These are phyloP conservation scores for Tetrahymena thermophila DNA, from an alignment of 73 alveolate species.

Conservation along the genomic window DNA sequence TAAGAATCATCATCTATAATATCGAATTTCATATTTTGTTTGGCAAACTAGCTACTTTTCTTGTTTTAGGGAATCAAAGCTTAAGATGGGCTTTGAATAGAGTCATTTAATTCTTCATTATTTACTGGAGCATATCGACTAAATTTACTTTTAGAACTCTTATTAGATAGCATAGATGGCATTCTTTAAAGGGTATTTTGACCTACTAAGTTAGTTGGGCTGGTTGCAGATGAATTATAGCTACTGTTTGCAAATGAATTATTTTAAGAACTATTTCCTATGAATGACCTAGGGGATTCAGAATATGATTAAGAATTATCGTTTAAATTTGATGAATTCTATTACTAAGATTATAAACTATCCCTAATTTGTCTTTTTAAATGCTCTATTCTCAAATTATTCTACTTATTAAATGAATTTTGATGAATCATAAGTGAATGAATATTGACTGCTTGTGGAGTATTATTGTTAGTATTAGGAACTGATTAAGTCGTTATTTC, in stretches of 20 bases:
- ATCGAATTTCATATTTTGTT: not conserved
- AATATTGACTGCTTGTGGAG: not conserved
- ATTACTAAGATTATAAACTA: not conserved
- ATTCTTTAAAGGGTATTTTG: not conserved
- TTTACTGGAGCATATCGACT: not conserved
- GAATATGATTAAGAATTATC: not conserved
- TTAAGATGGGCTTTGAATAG: not conserved
- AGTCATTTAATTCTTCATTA: not conserved
- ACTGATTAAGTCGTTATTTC: not conserved
- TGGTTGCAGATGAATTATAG: not conserved
- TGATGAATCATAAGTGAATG: not conserved
- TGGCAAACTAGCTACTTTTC: not conserved
- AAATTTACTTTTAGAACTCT: not conserved
- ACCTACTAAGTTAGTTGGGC: not conserved
- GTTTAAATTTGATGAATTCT: not conserved
- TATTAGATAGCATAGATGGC: not conserved
- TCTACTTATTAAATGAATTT: not conserved
- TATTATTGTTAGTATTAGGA: not conserved
- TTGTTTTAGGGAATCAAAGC: not conserved
- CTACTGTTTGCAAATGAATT: not conserved
- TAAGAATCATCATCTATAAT: not conserved
- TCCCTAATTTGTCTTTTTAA: not conserved
- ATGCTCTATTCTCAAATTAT: not conserved
- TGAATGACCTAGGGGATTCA: not conserved
- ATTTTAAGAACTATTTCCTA: not conserved